Percentiles rank a stretch among this genome's conserved stretches.
These are phyloP conservation scores for Galerina marginata DNA, from an alignment of 768 basidiomycete species.

Conservation along the genomic window DNA sequence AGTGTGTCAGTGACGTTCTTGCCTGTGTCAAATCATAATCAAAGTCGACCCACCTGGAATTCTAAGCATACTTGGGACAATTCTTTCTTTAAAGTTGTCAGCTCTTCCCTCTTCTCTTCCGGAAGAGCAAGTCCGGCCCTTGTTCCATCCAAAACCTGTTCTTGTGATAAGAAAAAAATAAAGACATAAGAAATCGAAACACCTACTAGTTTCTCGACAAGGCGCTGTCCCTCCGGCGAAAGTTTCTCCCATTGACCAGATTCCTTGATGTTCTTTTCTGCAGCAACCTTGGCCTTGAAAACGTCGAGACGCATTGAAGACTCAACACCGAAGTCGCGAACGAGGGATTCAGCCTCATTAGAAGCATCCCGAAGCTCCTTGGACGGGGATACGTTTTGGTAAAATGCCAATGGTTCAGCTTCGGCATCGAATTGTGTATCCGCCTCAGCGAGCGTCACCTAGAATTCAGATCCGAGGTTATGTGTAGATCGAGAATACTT, in stretches of 20 bases:
- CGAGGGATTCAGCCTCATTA: constrained; percentile 70
- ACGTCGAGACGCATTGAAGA: constrained; percentile 83
- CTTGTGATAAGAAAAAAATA: neutral
- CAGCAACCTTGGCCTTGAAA: constrained; percentile 72
- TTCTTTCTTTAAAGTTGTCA: constrained; percentile 74
- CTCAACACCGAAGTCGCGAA: constrained; percentile 77
- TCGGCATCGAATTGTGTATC: constrained; percentile 58
- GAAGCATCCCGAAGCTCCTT: constrained; percentile 85
- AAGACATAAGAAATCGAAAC: neutral
- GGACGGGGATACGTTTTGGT: constrained; percentile 79
- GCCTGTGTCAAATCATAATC: neutral
- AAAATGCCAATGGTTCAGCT: constrained; percentile 72
- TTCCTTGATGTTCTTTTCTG: constrained; percentile 69
- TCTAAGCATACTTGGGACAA: constrained; percentile 78
- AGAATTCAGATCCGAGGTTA: constrained; percentile 11
- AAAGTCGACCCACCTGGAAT: constrained; percentile 62
- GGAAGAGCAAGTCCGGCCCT: constrained; percentile 80
- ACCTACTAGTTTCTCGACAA: constrained; percentile 78
- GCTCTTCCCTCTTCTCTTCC: constrained; percentile 59
- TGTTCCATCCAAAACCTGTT: constrained; percentile 72
- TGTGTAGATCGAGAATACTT: constrained; percentile 18
- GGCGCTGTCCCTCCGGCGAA: constrained; percentile 67
- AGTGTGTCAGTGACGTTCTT: constrained; percentile 5
- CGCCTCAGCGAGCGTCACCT: constrained; percentile 65
- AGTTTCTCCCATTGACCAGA: constrained; percentile 68